These are phyloP conservation scores for Chrysanthemum makinoi DNA, from an alignment of 129 eudicot species.

Conservation along the genomic window DNA sequence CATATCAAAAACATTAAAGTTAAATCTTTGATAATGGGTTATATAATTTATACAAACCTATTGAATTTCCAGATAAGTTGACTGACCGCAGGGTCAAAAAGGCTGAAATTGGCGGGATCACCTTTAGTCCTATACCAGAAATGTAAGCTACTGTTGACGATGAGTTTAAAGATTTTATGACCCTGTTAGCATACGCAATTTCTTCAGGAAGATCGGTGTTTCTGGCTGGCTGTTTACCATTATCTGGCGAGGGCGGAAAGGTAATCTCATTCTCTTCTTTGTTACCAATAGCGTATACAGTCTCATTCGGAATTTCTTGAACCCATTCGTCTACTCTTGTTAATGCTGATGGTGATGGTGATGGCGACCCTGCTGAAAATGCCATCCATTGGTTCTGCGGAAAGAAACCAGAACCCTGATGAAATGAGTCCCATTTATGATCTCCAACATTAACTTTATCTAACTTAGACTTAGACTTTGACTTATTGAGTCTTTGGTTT, in stretches of 20 bases:
- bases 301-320: constrained; percentile 44
- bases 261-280: constrained; percentile 33
- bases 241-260: constrained; percentile 50
- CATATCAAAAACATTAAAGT: background rate
- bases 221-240: constrained; percentile 16
- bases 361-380: constrained; percentile 50
- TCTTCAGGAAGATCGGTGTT: constrained; percentile 52
- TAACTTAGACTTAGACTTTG: constrained; percentile 31
- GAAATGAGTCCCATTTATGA: constrained; percentile 42
- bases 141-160: constrained; percentile 80
- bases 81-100: constrained; percentile 74
- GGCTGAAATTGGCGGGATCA: constrained; percentile 53
- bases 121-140: constrained; percentile 69
- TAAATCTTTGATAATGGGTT: background rate
- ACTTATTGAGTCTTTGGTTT: constrained; percentile 39
- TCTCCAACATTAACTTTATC: constrained; percentile 29
- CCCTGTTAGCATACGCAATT: constrained; percentile 62
- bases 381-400: constrained; percentile 95
- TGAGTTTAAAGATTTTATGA: constrained; percentile 69
- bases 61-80: constrained; percentile 73
- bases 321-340: constrained; percentile 80
- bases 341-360: constrained; percentile 35
- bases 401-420: constrained; percentile 52
- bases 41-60: constrained; percentile 41
- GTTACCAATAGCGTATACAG: constrained; percentile 13